These are phyloP conservation scores for Pythium dissimile DNA, from an alignment of 352 stramenopile genomes.

Conservation along the genomic window DNA sequence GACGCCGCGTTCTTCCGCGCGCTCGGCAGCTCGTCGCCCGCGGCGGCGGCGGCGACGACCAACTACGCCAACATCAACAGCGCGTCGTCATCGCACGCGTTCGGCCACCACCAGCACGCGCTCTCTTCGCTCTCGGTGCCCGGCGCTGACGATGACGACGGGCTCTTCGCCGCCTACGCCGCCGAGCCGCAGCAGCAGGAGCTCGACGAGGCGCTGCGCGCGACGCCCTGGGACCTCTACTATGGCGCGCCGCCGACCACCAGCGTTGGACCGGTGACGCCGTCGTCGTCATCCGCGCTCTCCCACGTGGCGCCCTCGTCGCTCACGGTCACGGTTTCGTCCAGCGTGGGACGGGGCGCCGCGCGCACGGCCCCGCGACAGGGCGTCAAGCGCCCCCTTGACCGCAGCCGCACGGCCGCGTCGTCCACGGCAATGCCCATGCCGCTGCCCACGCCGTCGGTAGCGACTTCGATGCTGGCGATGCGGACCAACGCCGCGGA, in stretches of 20 bases:
- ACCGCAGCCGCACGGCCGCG: not conserved
- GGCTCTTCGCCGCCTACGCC: constrained; percentile 48
- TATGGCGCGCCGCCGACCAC: not conserved
- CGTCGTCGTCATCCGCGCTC: not conserved
- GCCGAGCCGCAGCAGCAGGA: constrained; percentile 27
- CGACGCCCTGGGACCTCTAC: constrained; percentile 7
- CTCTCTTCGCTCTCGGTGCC: not conserved
- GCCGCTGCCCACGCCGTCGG: constrained; percentile 41
- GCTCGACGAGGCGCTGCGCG: constrained; percentile 26
- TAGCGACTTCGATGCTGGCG: constrained; percentile 67
- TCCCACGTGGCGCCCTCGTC: not conserved
- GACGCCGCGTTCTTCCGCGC: constrained; percentile 15
- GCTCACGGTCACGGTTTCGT: constrained; percentile 7
- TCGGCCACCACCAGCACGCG: not conserved
- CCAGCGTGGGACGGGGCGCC: not conserved
- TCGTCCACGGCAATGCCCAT: constrained; percentile 23
- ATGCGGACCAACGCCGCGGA: constrained; percentile 39
- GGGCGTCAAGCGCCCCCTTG: constrained; percentile 47
- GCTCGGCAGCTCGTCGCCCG: not conserved
- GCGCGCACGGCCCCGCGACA: constrained; percentile 17
- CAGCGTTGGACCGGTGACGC: no score
- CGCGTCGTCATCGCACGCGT: not conserved
- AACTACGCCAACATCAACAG: not conserved
- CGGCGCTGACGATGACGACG: constrained; percentile 35
- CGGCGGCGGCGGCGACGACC: not conserved